These are phyloP conservation scores for Laetiporus sulphureus DNA, from an alignment of 1,284 basidiomycete species.

Conservation along the genomic window DNA sequence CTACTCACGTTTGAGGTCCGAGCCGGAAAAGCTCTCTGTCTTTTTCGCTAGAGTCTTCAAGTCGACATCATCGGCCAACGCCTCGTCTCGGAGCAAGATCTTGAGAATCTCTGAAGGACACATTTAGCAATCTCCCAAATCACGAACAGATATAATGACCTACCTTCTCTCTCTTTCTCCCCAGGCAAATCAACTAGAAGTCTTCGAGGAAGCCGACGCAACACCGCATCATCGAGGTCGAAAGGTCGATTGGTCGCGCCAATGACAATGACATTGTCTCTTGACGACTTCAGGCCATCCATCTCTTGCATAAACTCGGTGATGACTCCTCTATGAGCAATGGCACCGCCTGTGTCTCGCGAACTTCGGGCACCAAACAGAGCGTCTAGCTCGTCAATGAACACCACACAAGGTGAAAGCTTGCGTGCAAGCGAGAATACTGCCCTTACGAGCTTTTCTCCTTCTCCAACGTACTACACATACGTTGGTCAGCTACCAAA, in stretches of 20 bases:
- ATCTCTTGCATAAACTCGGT: constrained; percentile 99
- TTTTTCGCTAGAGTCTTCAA: constrained; percentile 57
- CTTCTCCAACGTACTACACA: constrained; percentile 85
- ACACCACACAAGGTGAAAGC: constrained; percentile 90
- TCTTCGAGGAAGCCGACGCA: constrained; percentile 78
- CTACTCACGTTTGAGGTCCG: constrained; percentile 85
- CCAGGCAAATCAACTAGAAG: constrained; percentile 83
- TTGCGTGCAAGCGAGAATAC: constrained; percentile 87
- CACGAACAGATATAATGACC: constrained; percentile 1
- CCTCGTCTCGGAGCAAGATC: constrained; percentile 77
- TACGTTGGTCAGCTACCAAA: constrained; percentile 12
- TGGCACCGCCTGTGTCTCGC: constrained; percentile 74
- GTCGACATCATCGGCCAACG: constrained; percentile 63
- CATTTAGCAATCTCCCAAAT: not conserved
- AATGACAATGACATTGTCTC: constrained; percentile 85
- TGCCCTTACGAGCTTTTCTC: constrained; percentile 89
- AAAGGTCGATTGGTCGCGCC: constrained; percentile 92
- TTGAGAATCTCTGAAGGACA: constrained; percentile 64
- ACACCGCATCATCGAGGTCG: constrained; percentile 80
- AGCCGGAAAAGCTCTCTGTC: constrained; percentile 86
- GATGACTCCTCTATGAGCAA: constrained; percentile 80
- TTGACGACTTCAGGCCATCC: constrained; percentile 84
- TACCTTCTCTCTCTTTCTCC: constrained; percentile 75
- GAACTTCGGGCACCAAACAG: constrained; percentile 87
- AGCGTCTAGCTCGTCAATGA: constrained; percentile 94